Conservation (phyloP, 2,329 filamentous ascomycete genomes). For the Orbilia quercus region DNA sequence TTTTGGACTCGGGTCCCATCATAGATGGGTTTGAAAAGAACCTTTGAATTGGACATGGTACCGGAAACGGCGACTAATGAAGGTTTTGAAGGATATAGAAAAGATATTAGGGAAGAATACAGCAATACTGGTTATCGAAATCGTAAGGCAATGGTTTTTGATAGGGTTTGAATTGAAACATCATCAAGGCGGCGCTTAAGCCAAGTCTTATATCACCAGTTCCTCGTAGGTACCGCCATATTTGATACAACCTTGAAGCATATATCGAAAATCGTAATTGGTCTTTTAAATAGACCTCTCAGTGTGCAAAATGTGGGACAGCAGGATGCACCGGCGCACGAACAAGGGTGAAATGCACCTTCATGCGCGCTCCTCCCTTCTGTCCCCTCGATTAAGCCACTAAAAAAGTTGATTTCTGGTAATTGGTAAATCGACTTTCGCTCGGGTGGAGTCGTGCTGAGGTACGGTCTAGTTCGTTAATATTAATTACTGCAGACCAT, state of each 20-base stretch:
- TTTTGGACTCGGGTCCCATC: slow-evolving; percentile 34
- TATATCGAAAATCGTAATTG: no score
- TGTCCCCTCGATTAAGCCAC: neutral
- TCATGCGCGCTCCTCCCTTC: neutral
- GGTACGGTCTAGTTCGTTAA: slow-evolving; percentile 15
- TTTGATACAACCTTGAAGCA: no score
- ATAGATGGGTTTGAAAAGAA: slow-evolving; percentile 34
- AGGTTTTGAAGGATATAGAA: no score
- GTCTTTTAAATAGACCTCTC: no score
- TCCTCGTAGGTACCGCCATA: no score
- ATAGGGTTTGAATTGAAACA: neutral
- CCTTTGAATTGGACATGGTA: slow-evolving; percentile 14
- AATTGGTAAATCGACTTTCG: slow-evolving; percentile 38
- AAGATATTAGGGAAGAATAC: no score
- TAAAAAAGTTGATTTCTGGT: slow-evolving; percentile 46
- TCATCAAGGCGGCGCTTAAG: neutral
- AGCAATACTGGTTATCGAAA: no score
- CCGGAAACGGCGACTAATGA: no score
- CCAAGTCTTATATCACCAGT: slow-evolving; percentile 14
- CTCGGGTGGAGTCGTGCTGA: slow-evolving; percentile 10
- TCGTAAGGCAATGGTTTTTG: neutral
- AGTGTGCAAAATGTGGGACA: slow-evolving; percentile 18
- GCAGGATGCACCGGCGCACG: neutral
- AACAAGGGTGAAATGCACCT: neutral
- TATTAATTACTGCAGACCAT: neutral